phyloP scores from a whole-genome alignment of 768 basidiomycete genomes.

The Podaxis sp. region DNA sequence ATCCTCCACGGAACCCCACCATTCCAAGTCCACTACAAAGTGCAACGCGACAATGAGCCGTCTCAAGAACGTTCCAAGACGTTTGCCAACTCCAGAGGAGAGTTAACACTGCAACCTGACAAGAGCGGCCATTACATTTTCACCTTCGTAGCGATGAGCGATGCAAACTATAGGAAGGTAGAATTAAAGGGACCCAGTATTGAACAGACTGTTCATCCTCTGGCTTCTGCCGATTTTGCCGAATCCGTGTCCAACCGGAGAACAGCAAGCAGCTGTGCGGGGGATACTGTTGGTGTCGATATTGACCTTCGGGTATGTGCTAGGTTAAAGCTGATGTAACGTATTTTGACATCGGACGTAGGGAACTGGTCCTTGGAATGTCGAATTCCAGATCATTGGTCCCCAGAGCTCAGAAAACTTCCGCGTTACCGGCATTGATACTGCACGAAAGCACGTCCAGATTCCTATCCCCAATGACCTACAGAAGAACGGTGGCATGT shows the following conservation, averaged over 20 bases:
- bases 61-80: constrained; percentile 54
- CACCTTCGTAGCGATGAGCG: constrained; percentile 73
- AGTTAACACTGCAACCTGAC: constrained; percentile 82
- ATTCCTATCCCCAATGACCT: constrained; percentile 67
- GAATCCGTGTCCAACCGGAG: constrained; percentile 43
- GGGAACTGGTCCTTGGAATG: constrained; percentile 89
- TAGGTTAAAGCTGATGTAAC: not conserved
- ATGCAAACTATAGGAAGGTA: constrained; percentile 77
- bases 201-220: constrained; percentile 85
- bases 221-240: constrained; percentile 76
- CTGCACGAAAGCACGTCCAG: constrained; percentile 48
- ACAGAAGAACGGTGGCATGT: constrained; percentile 64
- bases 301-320: constrained; percentile 70
- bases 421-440: constrained; percentile 49
- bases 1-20: constrained; percentile 87
- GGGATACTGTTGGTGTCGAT: constrained; percentile 67
- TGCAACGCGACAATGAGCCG: constrained; percentile 65
- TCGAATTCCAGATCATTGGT: constrained; percentile 79
- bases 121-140: constrained; percentile 88
- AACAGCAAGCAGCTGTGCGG: constrained; percentile 74
- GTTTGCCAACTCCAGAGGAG: constrained; percentile 69
- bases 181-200: constrained; percentile 73
- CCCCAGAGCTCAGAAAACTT: constrained; percentile 61
- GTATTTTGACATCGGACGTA: constrained; percentile 21
- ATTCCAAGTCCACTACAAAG: constrained; percentile 77